phyloP scores from a whole-genome alignment of 225 moss, liverwort and hornwort species.

The Neckera pumila region DNA sequence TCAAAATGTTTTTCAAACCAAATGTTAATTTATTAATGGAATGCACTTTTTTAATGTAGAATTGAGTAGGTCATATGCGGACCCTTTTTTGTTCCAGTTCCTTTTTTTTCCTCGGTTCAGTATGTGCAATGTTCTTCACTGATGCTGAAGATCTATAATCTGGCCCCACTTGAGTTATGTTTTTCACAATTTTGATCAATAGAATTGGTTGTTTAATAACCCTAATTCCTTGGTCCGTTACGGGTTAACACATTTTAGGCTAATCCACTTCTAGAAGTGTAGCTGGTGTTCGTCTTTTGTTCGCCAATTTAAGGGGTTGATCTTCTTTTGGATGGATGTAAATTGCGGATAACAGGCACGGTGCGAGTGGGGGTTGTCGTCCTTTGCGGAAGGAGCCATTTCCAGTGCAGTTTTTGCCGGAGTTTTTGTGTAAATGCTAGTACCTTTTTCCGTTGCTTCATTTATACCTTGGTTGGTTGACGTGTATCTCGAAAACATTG shows the following conservation, averaged over 20 bases:
- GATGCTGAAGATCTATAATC: not conserved
- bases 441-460: not conserved
- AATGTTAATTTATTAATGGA: not conserved
- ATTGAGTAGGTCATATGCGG: not conserved
- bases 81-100: not conserved
- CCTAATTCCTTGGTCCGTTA: not conserved
- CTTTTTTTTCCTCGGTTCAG: not conserved
- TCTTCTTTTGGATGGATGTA: not conserved
- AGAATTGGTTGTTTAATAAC: not conserved
- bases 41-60: not conserved
- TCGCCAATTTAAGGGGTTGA: not conserved
- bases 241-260: not conserved
- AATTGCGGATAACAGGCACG: constrained; percentile 51
- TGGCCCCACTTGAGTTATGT: not conserved
- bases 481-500: not conserved
- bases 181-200: not conserved
- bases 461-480: not conserved
- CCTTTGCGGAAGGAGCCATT: constrained; percentile 72
- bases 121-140: not conserved
- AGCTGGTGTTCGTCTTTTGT: not conserved
- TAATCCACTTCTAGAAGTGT: not conserved
- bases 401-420: constrained; percentile 86
- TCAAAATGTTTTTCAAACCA: not conserved
- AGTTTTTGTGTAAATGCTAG: constrained; percentile 49
- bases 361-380: constrained; percentile 82